phyloP scores from a whole-genome alignment of 2,329 filamentous ascomycete species.

The Podosphaera aphanis region DNA sequence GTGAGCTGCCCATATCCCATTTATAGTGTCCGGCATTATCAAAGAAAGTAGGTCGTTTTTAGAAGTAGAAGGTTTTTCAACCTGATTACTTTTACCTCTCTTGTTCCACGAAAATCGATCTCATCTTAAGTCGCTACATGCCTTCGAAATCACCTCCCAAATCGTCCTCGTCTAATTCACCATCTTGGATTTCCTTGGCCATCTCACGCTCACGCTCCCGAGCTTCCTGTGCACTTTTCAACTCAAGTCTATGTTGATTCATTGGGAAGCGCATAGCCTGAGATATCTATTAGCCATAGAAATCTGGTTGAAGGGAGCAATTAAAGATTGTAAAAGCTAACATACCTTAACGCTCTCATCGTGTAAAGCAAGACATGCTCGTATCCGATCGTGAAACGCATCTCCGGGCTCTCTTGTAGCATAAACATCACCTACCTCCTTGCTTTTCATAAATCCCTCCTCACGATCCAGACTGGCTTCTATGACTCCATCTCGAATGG shows the following conservation, averaged over 20 bases:
- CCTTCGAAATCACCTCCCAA: slow-evolving; percentile 89
- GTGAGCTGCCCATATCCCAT: too few species aligned
- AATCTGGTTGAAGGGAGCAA: background rate
- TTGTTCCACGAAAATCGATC: too few species aligned
- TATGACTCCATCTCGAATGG: slow-evolving; percentile 90
- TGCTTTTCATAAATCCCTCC: slow-evolving; percentile 94
- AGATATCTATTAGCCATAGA: slow-evolving; percentile 3
- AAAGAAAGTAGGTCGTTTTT: too few species aligned
- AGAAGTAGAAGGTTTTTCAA: too few species aligned
- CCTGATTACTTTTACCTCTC: too few species aligned
- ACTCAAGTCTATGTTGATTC: slow-evolving; percentile 92
- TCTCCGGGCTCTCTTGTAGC: slow-evolving; percentile 87
- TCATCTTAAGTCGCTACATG: slow-evolving; percentile 31
- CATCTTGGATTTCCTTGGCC: slow-evolving; percentile 96
- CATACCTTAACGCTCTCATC: slow-evolving; percentile 93
- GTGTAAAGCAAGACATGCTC: slow-evolving; percentile 71
- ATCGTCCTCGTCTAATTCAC: slow-evolving; percentile 90
- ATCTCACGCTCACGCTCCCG: slow-evolving; percentile 86
- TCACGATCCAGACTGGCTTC: slow-evolving; percentile 88
- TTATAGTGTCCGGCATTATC: too few species aligned
- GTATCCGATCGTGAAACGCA: slow-evolving; percentile 91
- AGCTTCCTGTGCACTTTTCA: slow-evolving; percentile 98
- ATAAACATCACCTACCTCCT: slow-evolving; percentile 88
- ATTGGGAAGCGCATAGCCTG: slow-evolving; percentile 97
- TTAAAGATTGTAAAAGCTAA: slow-evolving; percentile 1